Conservation (phyloP, 169 alveolate species). For the Cryptosporidium parvum region DNA sequence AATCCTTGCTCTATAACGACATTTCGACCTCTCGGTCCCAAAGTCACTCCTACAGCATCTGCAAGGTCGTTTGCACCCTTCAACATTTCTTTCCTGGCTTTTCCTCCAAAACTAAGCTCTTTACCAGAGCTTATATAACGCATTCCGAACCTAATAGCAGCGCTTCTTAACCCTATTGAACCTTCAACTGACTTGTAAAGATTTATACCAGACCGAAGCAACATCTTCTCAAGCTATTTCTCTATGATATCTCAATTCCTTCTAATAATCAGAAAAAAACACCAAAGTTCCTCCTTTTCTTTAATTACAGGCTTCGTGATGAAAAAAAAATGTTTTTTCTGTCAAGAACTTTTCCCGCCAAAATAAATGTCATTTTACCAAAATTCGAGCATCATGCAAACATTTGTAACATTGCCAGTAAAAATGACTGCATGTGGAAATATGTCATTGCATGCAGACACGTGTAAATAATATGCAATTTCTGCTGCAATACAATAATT, state of each 20-base stretch:
- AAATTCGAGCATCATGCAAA: constrained; percentile 13
- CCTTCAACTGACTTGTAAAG: neutral
- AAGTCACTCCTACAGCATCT: constrained; percentile 98
- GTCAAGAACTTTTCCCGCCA: neutral
- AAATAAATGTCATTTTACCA: neutral
- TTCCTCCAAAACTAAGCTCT: constrained; percentile 36
- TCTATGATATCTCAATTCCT: neutral
- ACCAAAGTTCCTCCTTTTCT: neutral
- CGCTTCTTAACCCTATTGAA: neutral
- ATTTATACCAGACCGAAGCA: neutral
- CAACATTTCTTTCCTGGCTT: constrained; percentile 49
- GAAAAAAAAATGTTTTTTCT: neutral
- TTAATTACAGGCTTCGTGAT: neutral
- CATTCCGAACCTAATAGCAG: neutral
- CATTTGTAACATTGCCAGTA: neutral
- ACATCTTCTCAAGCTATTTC: neutral
- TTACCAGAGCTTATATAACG: constrained; percentile 16
- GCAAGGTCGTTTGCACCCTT: constrained; percentile 90
- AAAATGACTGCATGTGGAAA: neutral
- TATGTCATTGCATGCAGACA: neutral
- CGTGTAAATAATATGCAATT: neutral
- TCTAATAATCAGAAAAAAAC: neutral
- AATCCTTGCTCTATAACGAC: constrained; percentile 95
- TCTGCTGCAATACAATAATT: neutral
- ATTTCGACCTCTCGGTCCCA: constrained; percentile 99